Evolutionary conservation across 371 early-diverging fungal species (phyloP), one percentile per base, ranked within the genome.

Genomic region (Mucor mucedo): DNA sequence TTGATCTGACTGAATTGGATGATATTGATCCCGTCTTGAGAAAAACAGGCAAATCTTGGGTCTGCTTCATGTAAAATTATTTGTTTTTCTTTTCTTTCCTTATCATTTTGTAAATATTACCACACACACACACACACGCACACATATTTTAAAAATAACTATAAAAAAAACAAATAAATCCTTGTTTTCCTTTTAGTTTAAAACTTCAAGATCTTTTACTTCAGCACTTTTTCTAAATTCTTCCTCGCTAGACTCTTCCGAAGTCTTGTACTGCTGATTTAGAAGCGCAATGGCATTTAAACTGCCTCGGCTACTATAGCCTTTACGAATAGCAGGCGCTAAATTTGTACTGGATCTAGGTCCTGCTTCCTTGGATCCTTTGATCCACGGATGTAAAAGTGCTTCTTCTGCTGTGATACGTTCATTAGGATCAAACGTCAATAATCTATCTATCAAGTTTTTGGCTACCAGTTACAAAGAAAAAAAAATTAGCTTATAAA

Each of bases 371-470:
- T 79, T 64, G 5, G 60, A 62, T 44, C 70, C 64, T n/a, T 73
- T 68, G 49, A 93, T 82, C 88, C 91, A 94, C 33, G 90, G 89
- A 72, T 93, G 93, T n/a, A 67, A 28, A 14, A 94, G 73, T 0
- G 94, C 94, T 60, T 89, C 70, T 8, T 76, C 63, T 2, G 95
- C 94, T 7, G 93, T 94, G 55, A 86, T 83, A 13, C 96, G 81
- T 35, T 75, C 68, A 35, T 78, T 69, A 21, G 93, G 92, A 71
- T 93, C 87, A 44, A 91, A 76, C 13, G 88, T 88, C 52, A 96
- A 75, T 40, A 91, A 65, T 16, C 81, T 71, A 41, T 86, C 80
- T 54, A 96, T 89, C 52, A 96, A 86, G 68, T 92, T 86, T 70
- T 92, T 93, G 71, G 94, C 95, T 89, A 75, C n/a, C 38, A 21